These are phyloP conservation scores for Mortierella sp. DNA, from an alignment of 371 early-diverging fungal genomes.

Conservation along the genomic window DNA sequence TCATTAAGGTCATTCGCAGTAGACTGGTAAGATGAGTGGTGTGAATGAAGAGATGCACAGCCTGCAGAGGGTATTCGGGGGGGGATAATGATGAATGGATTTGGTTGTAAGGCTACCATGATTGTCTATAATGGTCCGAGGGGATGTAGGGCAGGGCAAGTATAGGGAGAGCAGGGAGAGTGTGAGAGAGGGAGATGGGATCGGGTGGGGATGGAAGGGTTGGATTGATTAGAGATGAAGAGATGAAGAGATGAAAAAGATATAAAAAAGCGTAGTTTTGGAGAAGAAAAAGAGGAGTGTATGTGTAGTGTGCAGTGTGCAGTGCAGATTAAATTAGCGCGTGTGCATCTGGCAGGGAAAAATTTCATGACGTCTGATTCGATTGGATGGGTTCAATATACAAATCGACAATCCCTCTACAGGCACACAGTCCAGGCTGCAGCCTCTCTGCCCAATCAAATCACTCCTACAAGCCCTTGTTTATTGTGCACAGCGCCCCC, in stretches of 20 bases:
- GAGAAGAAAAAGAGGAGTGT: no score
- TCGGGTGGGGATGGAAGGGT: neutral
- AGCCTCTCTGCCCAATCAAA: neutral
- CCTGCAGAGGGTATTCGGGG: no score
- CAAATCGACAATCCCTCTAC: no score
- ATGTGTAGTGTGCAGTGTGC: no score
- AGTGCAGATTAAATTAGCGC: no score
- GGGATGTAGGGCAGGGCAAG: neutral
- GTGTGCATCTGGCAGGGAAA: no score
- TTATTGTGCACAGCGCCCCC: neutral
- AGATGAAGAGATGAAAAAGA: neutral
- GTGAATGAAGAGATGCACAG: neutral
- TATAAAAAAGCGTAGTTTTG: no score
- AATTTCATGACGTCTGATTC: no score
- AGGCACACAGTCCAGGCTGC: no score
- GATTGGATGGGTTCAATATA: no score
- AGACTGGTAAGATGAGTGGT: neutral
- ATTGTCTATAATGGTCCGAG: slow-evolving; percentile 6
- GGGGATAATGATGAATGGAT: neutral
- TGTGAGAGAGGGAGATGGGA: neutral
- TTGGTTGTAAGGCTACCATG: slow-evolving; percentile 12
- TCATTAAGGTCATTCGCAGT: neutral
- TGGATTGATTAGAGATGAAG: neutral
- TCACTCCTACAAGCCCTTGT: neutral
- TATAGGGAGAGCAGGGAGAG: neutral